Evolutionary conservation across 148 eudicot genomes (phyloP).

Genomic region (Camellia lanceoleosa): DNA sequence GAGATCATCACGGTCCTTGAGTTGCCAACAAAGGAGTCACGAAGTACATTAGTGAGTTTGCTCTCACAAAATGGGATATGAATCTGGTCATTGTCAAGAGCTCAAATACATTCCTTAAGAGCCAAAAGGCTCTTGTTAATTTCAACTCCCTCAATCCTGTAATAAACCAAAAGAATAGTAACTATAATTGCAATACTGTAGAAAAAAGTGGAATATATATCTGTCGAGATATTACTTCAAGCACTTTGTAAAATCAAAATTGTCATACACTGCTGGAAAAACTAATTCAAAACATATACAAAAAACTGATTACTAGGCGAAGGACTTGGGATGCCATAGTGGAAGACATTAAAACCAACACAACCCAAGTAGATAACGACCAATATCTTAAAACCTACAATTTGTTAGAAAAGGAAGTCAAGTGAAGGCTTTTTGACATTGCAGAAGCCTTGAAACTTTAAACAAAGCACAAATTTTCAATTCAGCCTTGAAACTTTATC

Average conservation of each 20-base stretch:
- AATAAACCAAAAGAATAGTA: constrained; percentile 14
- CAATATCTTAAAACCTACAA: not conserved
- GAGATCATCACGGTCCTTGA: constrained; percentile 99
- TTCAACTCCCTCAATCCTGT: constrained; percentile 99
- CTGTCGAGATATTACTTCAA: not conserved
- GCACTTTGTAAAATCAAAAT: not conserved
- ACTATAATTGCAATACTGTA: not conserved
- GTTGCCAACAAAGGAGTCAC: constrained; percentile 98
- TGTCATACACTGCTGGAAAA: not conserved
- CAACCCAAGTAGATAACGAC: not conserved
- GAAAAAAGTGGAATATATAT: not conserved
- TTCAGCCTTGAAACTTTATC: too few species aligned
- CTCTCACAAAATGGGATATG: constrained; percentile 99
- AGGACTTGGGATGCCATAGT: not conserved
- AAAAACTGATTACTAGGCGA: not conserved
- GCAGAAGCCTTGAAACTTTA: too few species aligned
- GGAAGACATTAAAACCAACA: not conserved
- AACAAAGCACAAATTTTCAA: too few species aligned
- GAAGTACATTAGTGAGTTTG: constrained; percentile 99
- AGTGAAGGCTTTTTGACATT: too few species aligned
- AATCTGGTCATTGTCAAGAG: constrained; percentile 94
- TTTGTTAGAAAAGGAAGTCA: too few species aligned
- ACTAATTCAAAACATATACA: not conserved
- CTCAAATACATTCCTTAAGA: constrained; percentile 98
- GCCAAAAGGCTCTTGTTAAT: constrained; percentile 97